Evolutionary conservation across 2,329 filamentous ascomycete genomes (phyloP).

Genomic region (Aspergillus quadricinctus): DNA sequence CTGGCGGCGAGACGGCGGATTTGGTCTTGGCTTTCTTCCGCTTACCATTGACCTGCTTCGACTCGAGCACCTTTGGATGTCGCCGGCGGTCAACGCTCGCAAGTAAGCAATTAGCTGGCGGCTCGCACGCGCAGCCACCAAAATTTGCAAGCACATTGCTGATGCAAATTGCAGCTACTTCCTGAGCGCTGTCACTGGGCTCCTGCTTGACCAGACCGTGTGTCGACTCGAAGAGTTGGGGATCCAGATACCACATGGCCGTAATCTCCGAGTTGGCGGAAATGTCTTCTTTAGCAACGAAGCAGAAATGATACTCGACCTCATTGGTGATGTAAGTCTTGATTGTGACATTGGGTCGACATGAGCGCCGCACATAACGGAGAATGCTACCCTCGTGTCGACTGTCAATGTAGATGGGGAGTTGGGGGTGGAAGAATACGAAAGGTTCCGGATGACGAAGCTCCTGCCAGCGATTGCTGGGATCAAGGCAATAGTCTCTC

Average conservation of each 20-base stretch:
- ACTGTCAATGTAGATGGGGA: conserved; percentile 91
- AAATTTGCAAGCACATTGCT: conserved; percentile 48
- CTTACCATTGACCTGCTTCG: conserved; percentile 42
- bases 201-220: conserved; percentile 41
- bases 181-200: conserved; percentile 35
- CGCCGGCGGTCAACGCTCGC: conserved; percentile 42
- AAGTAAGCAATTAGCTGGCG: conserved; percentile 35
- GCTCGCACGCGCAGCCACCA: conserved; percentile 46
- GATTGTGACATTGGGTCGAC: conserved; percentile 80
- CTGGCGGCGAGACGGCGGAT: conserved; percentile 50
- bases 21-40: conserved; percentile 47
- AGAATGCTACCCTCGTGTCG: conserved; percentile 79
- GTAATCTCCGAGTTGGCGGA: conserved; percentile 49
- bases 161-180: conserved; percentile 41
- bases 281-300: conserved; percentile 77
- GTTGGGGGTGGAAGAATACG: conserved; percentile 79
- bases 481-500: conserved; percentile 64
- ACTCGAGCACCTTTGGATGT: conserved; percentile 30
- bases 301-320: conserved; percentile 86
- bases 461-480: conserved; percentile 64
- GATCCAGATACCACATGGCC: conserved; percentile 46
- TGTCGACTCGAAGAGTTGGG: conserved; percentile 33
- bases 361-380: conserved; percentile 88
- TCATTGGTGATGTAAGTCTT: conserved; percentile 78
- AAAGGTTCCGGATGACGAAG: conserved; percentile 60